Evolutionary conservation across 768 basidiomycete species (phyloP), one percentile per base, ranked within the genome.

Genomic region (Gautieria morchelliformis): DNA sequence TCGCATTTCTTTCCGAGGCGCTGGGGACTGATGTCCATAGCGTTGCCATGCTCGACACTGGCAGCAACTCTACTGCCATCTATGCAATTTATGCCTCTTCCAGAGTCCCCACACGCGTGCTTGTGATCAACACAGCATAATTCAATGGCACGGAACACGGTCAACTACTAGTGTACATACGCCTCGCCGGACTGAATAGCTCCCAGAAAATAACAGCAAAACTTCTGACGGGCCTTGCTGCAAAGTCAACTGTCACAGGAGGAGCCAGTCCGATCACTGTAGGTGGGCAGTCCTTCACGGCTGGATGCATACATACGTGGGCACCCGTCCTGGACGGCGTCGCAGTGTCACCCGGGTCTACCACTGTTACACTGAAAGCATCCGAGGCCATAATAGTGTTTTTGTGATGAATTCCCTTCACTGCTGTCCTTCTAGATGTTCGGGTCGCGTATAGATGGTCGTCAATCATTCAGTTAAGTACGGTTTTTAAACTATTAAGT

Each of bases 351-450:
- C 65, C 59, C 14, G 64, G 64, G 4, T 53, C 56, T 45, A 52
- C 68, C 40, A 65, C 63, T 14, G 67, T 73, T 15, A 50, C 63
- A 5, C 65, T 74, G 50, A 61, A 60, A 20, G 71, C 71, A 20
- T 72, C 71, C 12, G 73, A 74, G 61, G 71, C 70, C n/a, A 52
- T 71, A 52, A 70, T 74, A 45, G 64, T 74, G 48, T 69, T 63
- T 44, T 48, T 72, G 56, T 10, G 79, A 52, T 63, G 35, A 37
- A 27, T 27, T 27, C 3, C 27, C 27, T 27, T 2, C 27, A 27
- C 5, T 27, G 5, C 27, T n/a, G n/a, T 27, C 5, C 27, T 5
- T 27, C 27, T 27, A 27, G 5, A 27, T 27, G 27, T n/a, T 27
- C 27, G 27, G 5, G 2, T 27, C 27, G 27, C 27, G 27, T 27